Evolutionary conservation across 148 eudicot species (phyloP), one percentile per base, ranked within the genome.

Genomic region (Persicaria maculosa): DNA sequence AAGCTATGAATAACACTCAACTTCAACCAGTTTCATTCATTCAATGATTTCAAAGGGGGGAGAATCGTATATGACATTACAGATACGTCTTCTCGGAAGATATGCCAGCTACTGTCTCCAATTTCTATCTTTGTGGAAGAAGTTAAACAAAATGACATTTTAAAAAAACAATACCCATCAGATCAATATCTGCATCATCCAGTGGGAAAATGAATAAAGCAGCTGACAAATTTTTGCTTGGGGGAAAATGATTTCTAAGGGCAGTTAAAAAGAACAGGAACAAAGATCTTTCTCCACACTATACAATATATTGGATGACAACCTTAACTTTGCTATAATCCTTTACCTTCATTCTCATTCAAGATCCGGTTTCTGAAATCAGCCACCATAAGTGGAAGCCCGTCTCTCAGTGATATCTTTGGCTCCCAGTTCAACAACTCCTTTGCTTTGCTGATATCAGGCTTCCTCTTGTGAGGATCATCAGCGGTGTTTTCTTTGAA

Each of bases 391-490:
- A 77, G 86, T 53, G 97, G 95, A 65, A 92, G 85, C 20, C 97
- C 97, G 11, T 92, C 89, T 52, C 86, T 83, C 47, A 92, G 79
- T 20, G 97, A 76, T 20, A 92, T 76, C 76, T 88, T 92, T 15
- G 97, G 97, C 81, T 92, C 92, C 97, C 97, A 92, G 81, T 90
- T 85, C 75, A 92, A 83, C 12, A 90, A 85, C 48, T 89, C 92
- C 80, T 88, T 92, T 44, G 94, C 97, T 76, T 83, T 92, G 84
- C 86, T 83, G 78, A 92, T 92, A 88, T 92, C 97, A 46, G 97
- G 97, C 74, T 92, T 92, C 83, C 97, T 84, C 83, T 84, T 90
- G 72, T 92, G 97, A 40, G 97, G 97, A 83, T 92, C 97, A 79
- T 92, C 97, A 22, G 91, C 94, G 44, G 97, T 92, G 80, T 90